phyloP scores from a whole-genome alignment of 1,284 basidiomycete genomes.

The Testicularia cyperi region DNA sequence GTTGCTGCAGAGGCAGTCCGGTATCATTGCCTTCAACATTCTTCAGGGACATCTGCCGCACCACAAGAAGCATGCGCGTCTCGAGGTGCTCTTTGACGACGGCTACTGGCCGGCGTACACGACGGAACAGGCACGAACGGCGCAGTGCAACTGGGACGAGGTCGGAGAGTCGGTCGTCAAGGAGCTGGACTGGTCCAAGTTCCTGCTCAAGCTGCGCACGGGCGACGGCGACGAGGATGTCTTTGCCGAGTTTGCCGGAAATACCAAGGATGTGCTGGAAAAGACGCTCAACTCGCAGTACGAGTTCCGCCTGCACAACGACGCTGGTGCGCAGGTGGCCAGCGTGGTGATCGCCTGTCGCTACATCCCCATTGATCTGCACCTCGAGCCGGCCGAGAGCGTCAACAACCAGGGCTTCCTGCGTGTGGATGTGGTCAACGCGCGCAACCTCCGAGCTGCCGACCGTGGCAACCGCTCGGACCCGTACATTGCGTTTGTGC shows the following conservation, averaged over 20 bases:
- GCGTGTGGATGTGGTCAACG: conserved; percentile 77
- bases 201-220: conserved; percentile 68
- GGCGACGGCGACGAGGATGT: conserved; percentile 51
- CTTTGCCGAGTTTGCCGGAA: conserved; percentile 56
- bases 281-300: conserved; percentile 39
- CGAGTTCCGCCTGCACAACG: conserved; percentile 36
- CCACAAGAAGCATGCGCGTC: conserved; percentile 72
- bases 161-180: conserved; percentile 94
- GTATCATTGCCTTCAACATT: conserved; percentile 86
- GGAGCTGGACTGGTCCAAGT: conserved; percentile 86
- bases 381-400: conserved; percentile 82
- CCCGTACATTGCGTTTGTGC: conserved; percentile 81
- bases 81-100: conserved; percentile 91
- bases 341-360: conserved; percentile 48
- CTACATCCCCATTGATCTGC: conserved; percentile 86
- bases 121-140: conserved; percentile 75
- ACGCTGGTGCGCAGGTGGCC: conserved; percentile 25
- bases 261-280: conserved; percentile 55
- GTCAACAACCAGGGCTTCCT: conserved; percentile 91
- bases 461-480: conserved; percentile 79
- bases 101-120: conserved; percentile 67
- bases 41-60: conserved; percentile 70
- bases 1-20: conserved; percentile 63
- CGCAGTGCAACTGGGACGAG: conserved; percentile 79
- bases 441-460: conserved; percentile 74